Base-by-base conservation (phyloP, 306 rosid genomes). In the Quercus agrifolia region DNA sequence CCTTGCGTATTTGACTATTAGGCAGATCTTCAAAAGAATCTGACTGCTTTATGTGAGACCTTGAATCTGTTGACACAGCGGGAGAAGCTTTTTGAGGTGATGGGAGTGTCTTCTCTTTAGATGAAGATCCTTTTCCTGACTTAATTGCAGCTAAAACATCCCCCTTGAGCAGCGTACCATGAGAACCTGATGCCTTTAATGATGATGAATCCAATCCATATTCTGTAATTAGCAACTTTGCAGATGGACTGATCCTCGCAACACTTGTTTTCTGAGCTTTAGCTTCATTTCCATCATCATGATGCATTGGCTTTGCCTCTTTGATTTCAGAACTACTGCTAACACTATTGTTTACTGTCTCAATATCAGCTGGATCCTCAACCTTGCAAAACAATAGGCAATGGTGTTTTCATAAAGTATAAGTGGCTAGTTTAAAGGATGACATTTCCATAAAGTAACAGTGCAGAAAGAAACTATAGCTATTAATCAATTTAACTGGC, bases 1-100 rank as follows among this genome's bases (percentile, higher is more conserved):
- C 99, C 96, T 95, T 95, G 74, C 97, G 97, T 81, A 95, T 93
- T 85, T 91, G 98, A 85, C 90, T 93, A 82, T 95, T 95, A 56
- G 96, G 94, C 20, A 91, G 86, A 89, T 95, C 97, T 85, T 87
- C 97, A 87, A 85, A 95, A 68, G 91, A 80, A 85, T 89, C 94
- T 70, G 83, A 49, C 79, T 85, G 92, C 84, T 91, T 82, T 58
- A 56, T 21, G 67, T 77, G 82, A 80, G 93, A 81, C 67, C 74
- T 90, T 55, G 90, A 81, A 62, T 83, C 87, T 68, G 70, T 72
- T 77, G 92, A 71, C 10, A 70, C 56, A 31, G 85, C 73, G 31
- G 82, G 78, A 79, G 84, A 83, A 78, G 85, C 74, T 74, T 84
- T 83, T 83, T 86, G 90, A 85, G 90, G 69, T 52, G 91, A 66